Conservation (phyloP, 2,329 filamentous ascomycete species). For the Fusarium pininemorale region DNA sequence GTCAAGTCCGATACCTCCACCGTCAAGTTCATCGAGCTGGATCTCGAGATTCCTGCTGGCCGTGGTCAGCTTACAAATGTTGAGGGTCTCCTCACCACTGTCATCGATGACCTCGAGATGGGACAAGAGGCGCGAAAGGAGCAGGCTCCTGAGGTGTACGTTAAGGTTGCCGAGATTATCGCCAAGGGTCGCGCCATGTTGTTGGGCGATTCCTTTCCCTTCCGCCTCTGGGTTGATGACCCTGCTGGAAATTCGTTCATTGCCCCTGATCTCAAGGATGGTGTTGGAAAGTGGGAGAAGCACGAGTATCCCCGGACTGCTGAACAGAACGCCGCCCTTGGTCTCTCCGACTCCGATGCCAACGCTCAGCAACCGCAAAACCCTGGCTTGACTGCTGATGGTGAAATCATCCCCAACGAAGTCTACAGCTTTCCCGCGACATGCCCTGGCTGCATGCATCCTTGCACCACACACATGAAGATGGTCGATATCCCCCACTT, state of each 20-base stretch:
- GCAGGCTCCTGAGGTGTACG: conserved; percentile 78
- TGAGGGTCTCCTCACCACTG: conserved; percentile 82
- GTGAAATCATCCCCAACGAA: conserved; percentile 91
- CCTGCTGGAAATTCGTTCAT: conserved; percentile 97
- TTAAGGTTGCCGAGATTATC: conserved; percentile 82
- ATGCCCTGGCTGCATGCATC: conserved; percentile 88
- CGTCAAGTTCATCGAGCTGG: conserved; percentile 89
- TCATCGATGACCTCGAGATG: conserved; percentile 81
- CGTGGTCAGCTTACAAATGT: conserved; percentile 93
- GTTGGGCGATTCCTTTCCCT: conserved; percentile 80
- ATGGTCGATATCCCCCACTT: conserved; percentile 99
- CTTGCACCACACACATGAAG: conserved; percentile 95
- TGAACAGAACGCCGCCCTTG: conserved; percentile 87
- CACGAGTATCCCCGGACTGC: conserved; percentile 83
- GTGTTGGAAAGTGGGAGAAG: conserved; percentile 88
- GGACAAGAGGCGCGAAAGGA: conserved; percentile 86
- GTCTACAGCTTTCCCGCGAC: conserved; percentile 92
- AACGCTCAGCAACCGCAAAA: conserved; percentile 64
- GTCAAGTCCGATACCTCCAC: conserved; percentile 90
- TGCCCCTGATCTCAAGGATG: conserved; percentile 81
- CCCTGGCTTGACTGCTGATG: conserved; percentile 62
- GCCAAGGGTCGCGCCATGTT: conserved; percentile 79
- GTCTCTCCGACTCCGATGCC: conserved; percentile 72
- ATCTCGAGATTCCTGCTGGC: conserved; percentile 91
- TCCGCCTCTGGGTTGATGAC: conserved; percentile 89